Evolutionary conservation across 2,329 filamentous ascomycete species (phyloP).

Genomic region (Cordyceps tenuipes): DNA sequence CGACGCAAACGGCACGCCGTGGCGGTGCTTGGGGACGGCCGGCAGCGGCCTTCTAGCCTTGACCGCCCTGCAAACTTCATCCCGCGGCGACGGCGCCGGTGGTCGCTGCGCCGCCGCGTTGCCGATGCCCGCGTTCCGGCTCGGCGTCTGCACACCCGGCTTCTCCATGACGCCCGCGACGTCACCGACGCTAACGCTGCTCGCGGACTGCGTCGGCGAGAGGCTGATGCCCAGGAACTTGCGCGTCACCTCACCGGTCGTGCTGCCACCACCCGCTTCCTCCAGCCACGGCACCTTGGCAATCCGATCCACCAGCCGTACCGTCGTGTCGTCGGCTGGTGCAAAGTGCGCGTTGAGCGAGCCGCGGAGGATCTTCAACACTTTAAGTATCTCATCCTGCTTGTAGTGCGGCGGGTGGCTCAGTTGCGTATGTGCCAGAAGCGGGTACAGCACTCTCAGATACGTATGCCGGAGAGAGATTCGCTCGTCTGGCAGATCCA

Average conservation of each 20-base stretch:
- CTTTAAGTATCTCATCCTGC: slow-evolving; percentile 68
- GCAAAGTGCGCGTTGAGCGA: slow-evolving; percentile 66
- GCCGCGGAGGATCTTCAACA: slow-evolving; percentile 62
- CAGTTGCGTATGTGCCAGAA: slow-evolving; percentile 87
- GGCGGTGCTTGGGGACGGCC: slow-evolving; percentile 47
- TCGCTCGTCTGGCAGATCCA: slow-evolving; percentile 83
- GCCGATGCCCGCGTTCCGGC: slow-evolving; percentile 39
- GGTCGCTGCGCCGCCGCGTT: slow-evolving; percentile 18
- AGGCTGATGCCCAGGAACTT: slow-evolving; percentile 66
- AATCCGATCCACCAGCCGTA: slow-evolving; percentile 69
- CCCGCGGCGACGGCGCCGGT: slow-evolving; percentile 15
- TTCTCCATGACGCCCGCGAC: slow-evolving; percentile 75
- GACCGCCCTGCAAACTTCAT: slow-evolving; percentile 16
- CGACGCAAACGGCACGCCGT: slow-evolving; percentile 36
- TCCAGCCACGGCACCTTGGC: slow-evolving; percentile 62
- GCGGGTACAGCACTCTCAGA: slow-evolving; percentile 80
- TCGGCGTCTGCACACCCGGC: slow-evolving; percentile 74
- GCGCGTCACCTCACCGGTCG: slow-evolving; percentile 40
- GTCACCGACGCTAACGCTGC: slow-evolving; percentile 67
- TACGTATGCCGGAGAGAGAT: slow-evolving; percentile 81
- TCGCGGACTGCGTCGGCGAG: slow-evolving; percentile 55
- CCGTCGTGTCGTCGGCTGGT: slow-evolving; percentile 70
- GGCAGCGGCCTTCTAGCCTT: slow-evolving; percentile 42
- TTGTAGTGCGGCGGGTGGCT: slow-evolving; percentile 86
- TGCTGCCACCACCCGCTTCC: slow-evolving; percentile 25